Evolutionary conservation across 2,329 filamentous ascomycete species (phyloP).

Genomic region (Xylariaceae sp.): DNA sequence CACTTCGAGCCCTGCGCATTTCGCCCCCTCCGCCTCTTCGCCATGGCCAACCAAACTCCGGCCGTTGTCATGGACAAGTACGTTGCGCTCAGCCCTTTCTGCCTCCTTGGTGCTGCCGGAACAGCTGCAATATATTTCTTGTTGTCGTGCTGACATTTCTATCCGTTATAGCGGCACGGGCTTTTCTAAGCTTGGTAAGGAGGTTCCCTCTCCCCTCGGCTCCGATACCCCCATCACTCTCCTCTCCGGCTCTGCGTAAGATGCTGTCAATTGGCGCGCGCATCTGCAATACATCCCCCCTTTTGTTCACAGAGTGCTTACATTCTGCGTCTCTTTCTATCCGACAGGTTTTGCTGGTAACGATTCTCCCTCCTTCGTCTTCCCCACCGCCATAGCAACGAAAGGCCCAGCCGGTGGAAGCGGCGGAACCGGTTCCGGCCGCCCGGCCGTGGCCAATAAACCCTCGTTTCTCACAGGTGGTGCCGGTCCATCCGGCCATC

Average conservation of each 20-base stretch:
- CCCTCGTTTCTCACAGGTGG: conserved; percentile 91
- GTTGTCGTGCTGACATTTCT: conserved; percentile 37
- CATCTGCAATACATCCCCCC: conserved; percentile 1
- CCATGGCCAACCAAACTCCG: conserved; percentile 96
- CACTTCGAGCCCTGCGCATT: background rate
- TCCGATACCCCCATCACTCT: conserved; percentile 1
- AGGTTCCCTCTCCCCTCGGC: background rate
- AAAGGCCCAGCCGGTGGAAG: conserved; percentile 70
- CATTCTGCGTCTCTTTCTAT: conserved; percentile 22
- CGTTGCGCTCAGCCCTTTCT: conserved; percentile 40
- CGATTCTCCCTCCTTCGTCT: conserved; percentile 98
- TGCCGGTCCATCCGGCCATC: conserved; percentile 72
- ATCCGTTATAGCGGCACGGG: conserved; percentile 76
- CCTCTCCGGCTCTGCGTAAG: background rate
- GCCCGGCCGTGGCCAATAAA: conserved; percentile 88
- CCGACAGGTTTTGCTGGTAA: conserved; percentile 89
- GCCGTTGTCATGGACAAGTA: conserved; percentile 99
- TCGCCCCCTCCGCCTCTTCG: conserved; percentile 30
- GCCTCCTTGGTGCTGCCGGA: conserved; percentile 27
- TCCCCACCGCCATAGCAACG: conserved; percentile 96
- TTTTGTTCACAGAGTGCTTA: conserved; percentile 11
- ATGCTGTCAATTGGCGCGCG: background rate
- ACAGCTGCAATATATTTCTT: conserved; percentile 12
- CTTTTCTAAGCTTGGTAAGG: conserved; percentile 94
- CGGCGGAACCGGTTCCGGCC: conserved; percentile 75